Base-by-base conservation (phyloP, 495 filamentous ascomycete species). In the Aspergillus biplanus region DNA sequence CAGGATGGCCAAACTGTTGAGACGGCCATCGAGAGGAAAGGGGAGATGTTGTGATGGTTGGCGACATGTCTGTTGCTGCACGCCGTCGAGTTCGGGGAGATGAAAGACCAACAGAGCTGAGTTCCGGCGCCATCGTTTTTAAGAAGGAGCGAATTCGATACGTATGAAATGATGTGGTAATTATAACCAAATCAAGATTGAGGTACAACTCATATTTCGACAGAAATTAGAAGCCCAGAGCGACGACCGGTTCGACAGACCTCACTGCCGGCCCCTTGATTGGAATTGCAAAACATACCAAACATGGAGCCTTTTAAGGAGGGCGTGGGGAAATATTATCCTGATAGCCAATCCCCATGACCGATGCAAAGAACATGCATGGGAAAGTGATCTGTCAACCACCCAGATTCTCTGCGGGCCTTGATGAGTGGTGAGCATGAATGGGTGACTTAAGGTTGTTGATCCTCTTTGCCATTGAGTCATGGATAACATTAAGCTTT, bases 31-130 rank as follows among this genome's bases (percentile, higher is more conserved):
- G 80, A 56, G 85, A 83, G 15, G 78, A 62, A 2, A 75, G 32
- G 60, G 74, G 57, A 76, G 79, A 65, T 69, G 76, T 57, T 60
- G 61, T 53, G 59, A 80, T 79, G 64, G 82, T 78, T 50, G 68
- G 84, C 70, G 65, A 77, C 69, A 68, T 68, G 69, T 78, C 83
- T 76, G 79, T 88, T 79, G 68, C 83, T 78, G 71, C 82, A 80
- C 59, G 73, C 62, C 73, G 73, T 46, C 69, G 79, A 13, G 71
- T 67, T 61, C 80, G 63, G 31, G 55, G 80, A 31, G 84, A 82
- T 33, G 85, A 87, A 6, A 83, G 74, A 53, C 87, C 80, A 33
- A 85, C 76, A 3, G 85, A 81, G 66, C 85, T 90, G 58, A 87
- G 75, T 61, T 90, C 88, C 33, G 89, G 82, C 72, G 84, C 75